These are phyloP conservation scores for Thamnidium elegans DNA, from an alignment of 192 early-diverging fungal genomes.

Conservation along the genomic window DNA sequence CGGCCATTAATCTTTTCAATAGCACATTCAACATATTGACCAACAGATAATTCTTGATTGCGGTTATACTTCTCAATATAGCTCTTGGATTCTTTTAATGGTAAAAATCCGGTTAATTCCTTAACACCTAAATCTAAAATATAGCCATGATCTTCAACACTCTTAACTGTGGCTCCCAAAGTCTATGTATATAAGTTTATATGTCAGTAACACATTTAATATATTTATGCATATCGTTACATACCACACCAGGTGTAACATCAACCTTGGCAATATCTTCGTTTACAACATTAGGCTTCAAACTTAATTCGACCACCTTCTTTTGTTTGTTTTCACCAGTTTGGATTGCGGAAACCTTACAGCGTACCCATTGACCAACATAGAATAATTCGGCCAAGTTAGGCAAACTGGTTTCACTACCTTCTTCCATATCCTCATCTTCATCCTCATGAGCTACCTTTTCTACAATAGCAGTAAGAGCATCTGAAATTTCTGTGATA, in stretches of 20 bases:
- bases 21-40: slow-evolving; percentile 70
- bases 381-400: slow-evolving; percentile 65
- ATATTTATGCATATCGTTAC: slow-evolving; percentile 1
- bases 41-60: slow-evolving; percentile 59
- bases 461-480: slow-evolving; percentile 69
- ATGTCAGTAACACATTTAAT: neutral
- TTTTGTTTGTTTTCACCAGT: slow-evolving; percentile 37
- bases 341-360: slow-evolving; percentile 51
- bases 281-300: slow-evolving; percentile 81
- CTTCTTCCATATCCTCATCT: slow-evolving; percentile 40
- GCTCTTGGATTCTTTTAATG: slow-evolving; percentile 60
- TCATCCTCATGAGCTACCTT: slow-evolving; percentile 59
- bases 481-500: slow-evolving; percentile 83
- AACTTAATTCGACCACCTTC: slow-evolving; percentile 67
- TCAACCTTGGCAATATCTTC: slow-evolving; percentile 60
- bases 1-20: slow-evolving; percentile 62
- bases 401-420: slow-evolving; percentile 53
- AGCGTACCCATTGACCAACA: slow-evolving; percentile 84
- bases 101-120: slow-evolving; percentile 69
- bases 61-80: slow-evolving; percentile 63
- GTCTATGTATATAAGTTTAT: slow-evolving; percentile 33
- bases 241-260: slow-evolving; percentile 67
- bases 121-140: slow-evolving; percentile 74
- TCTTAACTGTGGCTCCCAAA: slow-evolving; percentile 68
- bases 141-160: slow-evolving; percentile 93